phyloP scores from a whole-genome alignment of 352 stramenopile genomes.

The Discostella stelligera region DNA sequence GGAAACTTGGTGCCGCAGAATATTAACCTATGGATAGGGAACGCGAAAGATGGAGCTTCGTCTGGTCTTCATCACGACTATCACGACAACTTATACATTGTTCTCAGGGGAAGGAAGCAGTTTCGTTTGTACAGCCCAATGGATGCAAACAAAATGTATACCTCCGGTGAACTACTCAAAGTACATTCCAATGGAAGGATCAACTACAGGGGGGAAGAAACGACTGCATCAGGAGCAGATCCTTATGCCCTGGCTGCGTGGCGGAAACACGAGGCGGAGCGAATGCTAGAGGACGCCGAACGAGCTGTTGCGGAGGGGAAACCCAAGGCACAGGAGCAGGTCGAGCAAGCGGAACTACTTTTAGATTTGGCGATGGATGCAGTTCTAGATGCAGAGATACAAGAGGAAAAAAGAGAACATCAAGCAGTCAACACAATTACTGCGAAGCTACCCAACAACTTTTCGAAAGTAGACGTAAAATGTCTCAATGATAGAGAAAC shows the following conservation, averaged over 20 bases:
- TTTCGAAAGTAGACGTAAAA: slow-evolving; percentile 67
- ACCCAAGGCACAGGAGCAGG: slow-evolving; percentile 70
- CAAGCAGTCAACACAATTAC: slow-evolving; percentile 46
- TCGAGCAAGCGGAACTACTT: slow-evolving; percentile 73
- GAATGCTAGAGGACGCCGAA: slow-evolving; percentile 62
- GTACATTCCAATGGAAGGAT: slow-evolving; percentile 95
- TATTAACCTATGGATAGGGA: slow-evolving; percentile 97
- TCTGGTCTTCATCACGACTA: slow-evolving; percentile 96
- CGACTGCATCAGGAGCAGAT: slow-evolving; percentile 54
- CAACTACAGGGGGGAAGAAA: slow-evolving; percentile 82
- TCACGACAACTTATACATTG: slow-evolving; percentile 98
- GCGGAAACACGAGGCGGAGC: slow-evolving; percentile 40
- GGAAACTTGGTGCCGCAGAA: slow-evolving; percentile 90
- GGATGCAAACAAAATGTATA: slow-evolving; percentile 90
- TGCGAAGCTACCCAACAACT: slow-evolving; percentile 72
- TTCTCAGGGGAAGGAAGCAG: slow-evolving; percentile 90
- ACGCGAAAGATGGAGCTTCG: slow-evolving; percentile 74
- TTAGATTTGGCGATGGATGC: slow-evolving; percentile 77
- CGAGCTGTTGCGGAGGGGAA: slow-evolving; percentile 69
- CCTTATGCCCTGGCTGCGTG: slow-evolving; percentile 30
- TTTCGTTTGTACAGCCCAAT: slow-evolving; percentile 88
- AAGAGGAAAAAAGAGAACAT: slow-evolving; percentile 38
- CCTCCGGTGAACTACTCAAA: slow-evolving; percentile 79
- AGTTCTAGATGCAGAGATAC: slow-evolving; percentile 61
- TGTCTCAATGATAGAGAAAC: slow-evolving; percentile 38